A percentile compares a stretch with the other conserved stretches of the same genome.
Conservation (phyloP, 2,329 filamentous ascomycete species). For the Ceratocystis lukuohia region DNA sequence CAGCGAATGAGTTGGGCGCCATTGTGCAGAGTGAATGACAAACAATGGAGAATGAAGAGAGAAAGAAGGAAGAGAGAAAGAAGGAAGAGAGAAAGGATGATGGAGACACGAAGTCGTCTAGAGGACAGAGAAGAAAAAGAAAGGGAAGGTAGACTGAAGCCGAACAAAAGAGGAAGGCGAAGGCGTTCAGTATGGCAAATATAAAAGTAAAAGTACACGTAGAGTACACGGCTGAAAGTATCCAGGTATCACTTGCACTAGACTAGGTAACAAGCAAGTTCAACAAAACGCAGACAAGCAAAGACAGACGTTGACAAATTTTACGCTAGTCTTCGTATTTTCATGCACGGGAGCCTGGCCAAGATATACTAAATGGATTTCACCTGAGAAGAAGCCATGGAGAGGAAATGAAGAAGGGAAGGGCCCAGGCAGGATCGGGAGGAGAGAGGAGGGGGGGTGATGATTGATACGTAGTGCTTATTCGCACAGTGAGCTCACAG, state of each 20-base stretch:
- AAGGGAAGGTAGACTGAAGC: background rate
- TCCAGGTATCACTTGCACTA: background rate
- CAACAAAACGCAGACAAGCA: background rate
- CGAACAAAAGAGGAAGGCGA: background rate
- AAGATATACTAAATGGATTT: constrained; percentile 2
- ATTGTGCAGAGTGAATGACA: background rate
- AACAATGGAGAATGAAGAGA: background rate
- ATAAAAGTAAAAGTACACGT: background rate
- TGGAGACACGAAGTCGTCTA: background rate
- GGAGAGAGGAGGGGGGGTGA: background rate
- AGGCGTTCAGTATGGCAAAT: background rate
- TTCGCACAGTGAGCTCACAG: background rate
- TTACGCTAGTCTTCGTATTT: constrained; percentile 7
- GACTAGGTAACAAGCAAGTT: background rate
- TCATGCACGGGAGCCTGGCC: constrained; percentile 1
- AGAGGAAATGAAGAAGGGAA: background rate
- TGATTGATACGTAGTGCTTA: background rate
- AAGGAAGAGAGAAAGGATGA: background rate
- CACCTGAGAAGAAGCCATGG: background rate
- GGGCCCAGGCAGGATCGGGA: background rate
- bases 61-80: background rate
- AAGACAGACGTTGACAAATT: constrained; percentile 8
- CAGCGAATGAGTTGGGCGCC: constrained; percentile 14
- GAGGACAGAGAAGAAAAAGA: background rate
- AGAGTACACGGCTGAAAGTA: background rate